Evolutionary conservation across 768 basidiomycete species (phyloP), one percentile per base, ranked within the genome.

Genomic region (Mycena latifolia): DNA sequence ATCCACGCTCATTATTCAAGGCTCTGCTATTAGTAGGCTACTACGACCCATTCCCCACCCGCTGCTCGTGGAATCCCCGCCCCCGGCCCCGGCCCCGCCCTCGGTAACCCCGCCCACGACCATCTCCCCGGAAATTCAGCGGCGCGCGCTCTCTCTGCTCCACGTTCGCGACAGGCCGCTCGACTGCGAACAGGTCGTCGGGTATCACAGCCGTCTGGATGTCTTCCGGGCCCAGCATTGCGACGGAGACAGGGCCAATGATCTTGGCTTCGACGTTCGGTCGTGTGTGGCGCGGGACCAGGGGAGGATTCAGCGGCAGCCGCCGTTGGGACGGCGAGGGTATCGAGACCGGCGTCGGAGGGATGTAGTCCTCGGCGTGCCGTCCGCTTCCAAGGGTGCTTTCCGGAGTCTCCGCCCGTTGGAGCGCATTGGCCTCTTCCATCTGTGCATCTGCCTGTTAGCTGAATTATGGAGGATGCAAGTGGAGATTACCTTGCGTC

Each of bases 281-380:
- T 22, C 65, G 60, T 11, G 65, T 66, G 65, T 66, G 65, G 33
- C 33, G 70, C 31, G 48, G 66, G 29, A 59, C 35, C n/a, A 50
- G 56, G 10, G 46, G 57, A 41, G 48, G 68, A 41, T 12, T 53
- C 45, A 50, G 35, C 58, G 37, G 60, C 46, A 27, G 51, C 53
- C 74, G 67, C 35, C 61, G 57, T 50, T 66, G 61, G 1, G 69
- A 67, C 14, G 72, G 72, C 5, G 72, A 70, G 5, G 70, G 67
- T 56, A 70, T 61, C 50, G 72, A 73, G 5, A 67, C 66, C 2
- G 74, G 71, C 53, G 71, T 73, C n/a, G 69, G 63, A 3, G 68
- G 72, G 24, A 70, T 66, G 6, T 63, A 59, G 35, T 65, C 67
- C 25, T 60, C 53, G 0, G 22, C 33, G 3, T 28, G 41, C 51